phyloP scores from a whole-genome alignment of 306 rosid genomes.

The Erythrophleum fordii region DNA sequence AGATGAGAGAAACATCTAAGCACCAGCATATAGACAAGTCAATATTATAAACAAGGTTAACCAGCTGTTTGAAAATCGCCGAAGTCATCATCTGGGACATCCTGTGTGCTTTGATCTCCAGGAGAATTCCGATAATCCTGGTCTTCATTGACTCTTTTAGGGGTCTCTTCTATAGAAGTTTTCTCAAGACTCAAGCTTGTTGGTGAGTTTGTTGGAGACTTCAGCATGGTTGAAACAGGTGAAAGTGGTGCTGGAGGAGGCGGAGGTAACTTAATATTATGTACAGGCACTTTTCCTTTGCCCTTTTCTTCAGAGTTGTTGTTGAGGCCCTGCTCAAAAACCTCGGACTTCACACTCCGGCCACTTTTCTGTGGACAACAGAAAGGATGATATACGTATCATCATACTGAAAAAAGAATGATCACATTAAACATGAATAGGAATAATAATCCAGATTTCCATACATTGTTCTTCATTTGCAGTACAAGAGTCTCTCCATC shows the following conservation, averaged over 20 bases:
- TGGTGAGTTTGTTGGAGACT: constrained; percentile 40
- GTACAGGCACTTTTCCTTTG: constrained; percentile 38
- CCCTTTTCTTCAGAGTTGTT: constrained; percentile 48
- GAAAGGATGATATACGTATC: not conserved
- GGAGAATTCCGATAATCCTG: not conserved
- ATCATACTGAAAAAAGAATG: not conserved
- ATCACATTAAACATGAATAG: not conserved
- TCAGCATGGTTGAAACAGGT: not conserved
- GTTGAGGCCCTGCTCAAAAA: constrained; percentile 44
- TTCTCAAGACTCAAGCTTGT: constrained; percentile 40
- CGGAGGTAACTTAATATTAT: constrained; percentile 55
- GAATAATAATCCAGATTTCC: constrained; percentile 26
- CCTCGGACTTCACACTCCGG: constrained; percentile 46
- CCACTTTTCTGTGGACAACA: constrained; percentile 47
- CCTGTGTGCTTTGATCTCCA: constrained; percentile 21
- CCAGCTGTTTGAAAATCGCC: constrained; percentile 68
- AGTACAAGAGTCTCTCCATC: constrained; percentile 67
- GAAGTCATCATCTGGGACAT: constrained; percentile 56
- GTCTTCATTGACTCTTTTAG: constrained; percentile 26
- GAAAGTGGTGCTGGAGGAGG: constrained; percentile 55
- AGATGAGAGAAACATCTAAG: not conserved
- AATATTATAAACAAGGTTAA: constrained; percentile 33
- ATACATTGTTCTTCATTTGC: constrained; percentile 57
- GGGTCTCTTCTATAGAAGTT: constrained; percentile 20
- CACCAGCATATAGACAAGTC: constrained; percentile 28